Base-by-base conservation (phyloP, 306 rosid genomes). In the Parietaria judaica region DNA sequence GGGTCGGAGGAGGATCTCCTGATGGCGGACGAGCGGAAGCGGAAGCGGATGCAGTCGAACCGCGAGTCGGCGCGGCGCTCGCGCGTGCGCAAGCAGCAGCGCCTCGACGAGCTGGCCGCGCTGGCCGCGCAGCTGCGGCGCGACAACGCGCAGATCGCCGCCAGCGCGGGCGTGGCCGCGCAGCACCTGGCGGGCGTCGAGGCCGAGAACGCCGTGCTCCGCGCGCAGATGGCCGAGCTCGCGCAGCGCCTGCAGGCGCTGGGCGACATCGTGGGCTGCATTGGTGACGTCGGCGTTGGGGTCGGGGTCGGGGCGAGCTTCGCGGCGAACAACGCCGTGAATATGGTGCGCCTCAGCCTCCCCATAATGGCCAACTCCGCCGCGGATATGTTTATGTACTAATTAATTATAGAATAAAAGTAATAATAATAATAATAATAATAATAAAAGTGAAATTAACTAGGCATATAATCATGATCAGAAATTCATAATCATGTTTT, bases 21-120 rank as follows among this genome's bases (percentile, higher is more conserved):
- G 15, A 6, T 78, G 78, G 77, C 82, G 82, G 84, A 84, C 70
- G 74, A 84, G 59, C 82, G 87, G 5, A 88, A 86, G 14, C 69
- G 79, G 80, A 92, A 86, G 66, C 76, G 99, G 67, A 88, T 82
- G 86, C 68, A 82, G 69, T 84, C 96, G 6, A 92, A 92, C 8
- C 76, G 96, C 0, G 96, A 88, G 61, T 92, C 99, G 6, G 99
- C 99, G 1, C 79, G 81, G 66, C 74, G 96, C 58, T 92, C 95
- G 0, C 47, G 99, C 65, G 68, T 79, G 94, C 50, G 85, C 41
- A 88, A 84, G 66, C 99, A 88, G 79, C 78, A 86, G 66, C 85
- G 82, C 61, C 5, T 86, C 72, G 90, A 88, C 39, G 90, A 92
- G 70, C 71, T 92, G 61, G 47, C 35, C 69, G 79, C 52, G 0